Base-by-base conservation (phyloP, 2,329 filamentous ascomycete species). In the Cladophialophora chaetospira region DNA sequence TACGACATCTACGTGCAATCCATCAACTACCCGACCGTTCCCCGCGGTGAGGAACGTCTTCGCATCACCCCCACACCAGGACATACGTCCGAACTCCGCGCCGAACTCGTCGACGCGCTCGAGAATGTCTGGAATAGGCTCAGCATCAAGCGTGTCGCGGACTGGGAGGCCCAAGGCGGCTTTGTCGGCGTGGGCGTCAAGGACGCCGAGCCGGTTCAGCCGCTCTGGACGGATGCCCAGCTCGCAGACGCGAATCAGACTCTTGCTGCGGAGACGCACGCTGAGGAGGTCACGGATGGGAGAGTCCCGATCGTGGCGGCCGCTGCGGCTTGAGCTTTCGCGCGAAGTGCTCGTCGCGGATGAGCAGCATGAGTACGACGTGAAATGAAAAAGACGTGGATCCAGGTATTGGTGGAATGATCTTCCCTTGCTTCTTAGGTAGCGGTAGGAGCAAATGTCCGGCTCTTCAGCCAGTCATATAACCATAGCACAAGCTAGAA, bases 11-110 rank as follows among this genome's bases (percentile, higher is more conserved):
- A 99, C 71, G 94, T 99, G 23, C 94, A 99, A 77, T 91, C 91
- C 53, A 97, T 99, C 82, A 99, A 99, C 78, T 97, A 97, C 76
- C 94, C 94, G 2, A 99, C 94, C 49, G 94, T 99, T 2, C 94
- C 94, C 2, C 91, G 96, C 5, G 94, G 94, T n/a, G 92, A 99
- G 78, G 94, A 99, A 75, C 87, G 94, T 57, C 87, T 99, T 55
- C 88, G 94, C 65, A 91, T 99, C 73, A 99, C 94, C 1, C 94
- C 94, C 0, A 99, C 94, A 1, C 94, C 94, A 0, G 94, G 94
- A 40, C 94, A 99, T 73, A 85, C 84, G 53, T 88, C 88, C 75
- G 84, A 89, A 66, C 91, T 89, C 76, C 90, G 91, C 61, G 88
- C 95, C 64, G 85, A 96, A 67, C 86, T 99, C 3, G 86, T 97